A percentile compares a stretch with the other conserved stretches of the same genome.
These are phyloP conservation scores for Sechiopsis laciniata DNA, from an alignment of 306 rosid species.

Conservation along the genomic window DNA sequence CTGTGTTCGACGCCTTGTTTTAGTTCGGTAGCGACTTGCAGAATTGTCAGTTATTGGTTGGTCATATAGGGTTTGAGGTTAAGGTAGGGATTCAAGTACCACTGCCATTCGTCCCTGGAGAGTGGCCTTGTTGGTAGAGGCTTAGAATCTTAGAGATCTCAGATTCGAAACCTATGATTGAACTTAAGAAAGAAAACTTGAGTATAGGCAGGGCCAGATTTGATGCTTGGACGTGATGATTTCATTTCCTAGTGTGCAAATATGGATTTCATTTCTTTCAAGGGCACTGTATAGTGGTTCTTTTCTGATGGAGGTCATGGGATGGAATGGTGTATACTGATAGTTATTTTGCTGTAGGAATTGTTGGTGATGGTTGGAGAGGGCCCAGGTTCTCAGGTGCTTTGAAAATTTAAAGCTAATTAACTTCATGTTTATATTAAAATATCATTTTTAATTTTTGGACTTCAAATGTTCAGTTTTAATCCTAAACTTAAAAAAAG, in stretches of 20 bases:
- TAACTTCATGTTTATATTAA: neutral
- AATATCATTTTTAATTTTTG: too few relatives aligned
- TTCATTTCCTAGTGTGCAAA: too few relatives aligned
- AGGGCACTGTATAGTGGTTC: neutral
- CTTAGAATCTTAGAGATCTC: too few relatives aligned
- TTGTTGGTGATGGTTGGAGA: slow-evolving; percentile 7
- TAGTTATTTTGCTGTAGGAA: slow-evolving; percentile 1
- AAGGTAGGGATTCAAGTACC: slow-evolving; percentile 1
- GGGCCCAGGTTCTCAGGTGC: slow-evolving; percentile 5
- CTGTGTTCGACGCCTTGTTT: neutral
- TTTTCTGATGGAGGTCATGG: neutral
- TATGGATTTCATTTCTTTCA: too few relatives aligned
- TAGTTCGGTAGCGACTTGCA: neutral
- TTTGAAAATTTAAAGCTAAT: neutral
- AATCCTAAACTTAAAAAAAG: too few relatives aligned
- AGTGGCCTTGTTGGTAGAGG: too few relatives aligned
- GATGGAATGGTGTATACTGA: slow-evolving; percentile 1
- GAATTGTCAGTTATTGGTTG: neutral
- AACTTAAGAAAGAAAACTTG: neutral
- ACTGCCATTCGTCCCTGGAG: too few relatives aligned
- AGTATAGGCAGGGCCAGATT: neutral
- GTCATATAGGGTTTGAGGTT: neutral
- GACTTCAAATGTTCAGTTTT: too few relatives aligned
- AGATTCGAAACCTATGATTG: too few relatives aligned
- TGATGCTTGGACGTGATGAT: neutral